These are phyloP conservation scores for Tillandsia fasciculata DNA, from an alignment of 176 grass and related monocot genomes.

Conservation along the genomic window DNA sequence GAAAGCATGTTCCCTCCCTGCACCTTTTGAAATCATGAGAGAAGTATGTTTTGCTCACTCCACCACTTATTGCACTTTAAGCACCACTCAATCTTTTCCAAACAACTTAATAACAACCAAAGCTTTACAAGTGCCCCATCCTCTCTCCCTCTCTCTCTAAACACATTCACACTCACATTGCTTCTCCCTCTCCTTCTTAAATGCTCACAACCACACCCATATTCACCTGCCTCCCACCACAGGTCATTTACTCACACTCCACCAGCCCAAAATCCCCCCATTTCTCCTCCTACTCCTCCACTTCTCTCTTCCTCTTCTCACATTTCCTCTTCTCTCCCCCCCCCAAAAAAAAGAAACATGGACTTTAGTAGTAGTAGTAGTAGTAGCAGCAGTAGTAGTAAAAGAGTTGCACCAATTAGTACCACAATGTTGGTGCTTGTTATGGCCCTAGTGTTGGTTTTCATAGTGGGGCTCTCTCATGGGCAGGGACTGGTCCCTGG, in stretches of 20 bases:
- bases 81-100: not conserved
- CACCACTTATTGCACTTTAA: conserved; percentile 7
- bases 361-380: too few species aligned
- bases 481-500: conserved; percentile 81
- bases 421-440: conserved; percentile 8
- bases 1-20: too few species aligned
- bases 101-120: not conserved
- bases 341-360: not conserved
- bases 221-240: not conserved
- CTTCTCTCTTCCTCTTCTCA: not conserved
- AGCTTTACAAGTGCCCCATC: too few species aligned
- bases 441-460: conserved; percentile 7
- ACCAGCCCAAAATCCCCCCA: not conserved
- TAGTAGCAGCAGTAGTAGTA: not conserved
- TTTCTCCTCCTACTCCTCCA: not conserved
- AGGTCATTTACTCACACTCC: not conserved
- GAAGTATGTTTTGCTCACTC: not conserved
- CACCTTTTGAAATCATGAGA: too few species aligned
- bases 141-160: not conserved
- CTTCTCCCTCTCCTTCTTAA: not conserved
- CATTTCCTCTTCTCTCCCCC: not conserved
- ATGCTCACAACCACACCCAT: not conserved
- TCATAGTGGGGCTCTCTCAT: conserved; percentile 12
- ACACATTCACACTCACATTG: not conserved
- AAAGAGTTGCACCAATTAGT: not conserved